Base-by-base conservation (phyloP, 2,329 filamentous ascomycete species). In the Fusarium sp. region DNA sequence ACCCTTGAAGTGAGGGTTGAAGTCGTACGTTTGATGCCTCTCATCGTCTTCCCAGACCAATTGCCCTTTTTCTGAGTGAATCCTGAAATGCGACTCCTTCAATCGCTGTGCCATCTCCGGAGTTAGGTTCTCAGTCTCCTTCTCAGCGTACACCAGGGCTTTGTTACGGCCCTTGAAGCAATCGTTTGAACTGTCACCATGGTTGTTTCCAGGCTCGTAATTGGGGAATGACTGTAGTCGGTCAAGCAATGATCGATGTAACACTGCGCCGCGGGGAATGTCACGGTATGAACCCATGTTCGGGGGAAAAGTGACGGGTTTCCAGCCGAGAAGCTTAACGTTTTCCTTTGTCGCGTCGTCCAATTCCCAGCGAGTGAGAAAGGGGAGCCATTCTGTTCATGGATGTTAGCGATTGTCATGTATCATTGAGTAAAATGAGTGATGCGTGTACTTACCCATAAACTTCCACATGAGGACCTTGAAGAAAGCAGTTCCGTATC, bases 401-500 rank as follows among this genome's bases (percentile, higher is more conserved):
- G 20, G 5, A 9, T n/a, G 58, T 63, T 30, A 32, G 59, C 59
- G 4, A 59, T 43, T 55, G 30, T 8, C n/a, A 20, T 27, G 8
- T 8, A 37, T 2, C 30, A 4, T 21, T 30, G n/a, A 50, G 9
- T 37, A 21, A 37, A 10, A 43, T 43, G 41, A 42, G 16, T 37
- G 41, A 43, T 23, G 54, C 4, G 3, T 21, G 20, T 2, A 4
- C 81, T 77, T 72, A 83, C 81, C 82, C 78, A 83, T 78, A 37
- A 82, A 77, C 46, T 80, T 82, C 82, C 82, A 83, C 13, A 83
- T 48, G 14, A 83, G 56, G 2, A 83, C 82, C 12, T 62, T 79
- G 62, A 80, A 77, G 59, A 83, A 79, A 11, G 75, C 76, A 1
- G 78, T 78, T 11, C 82, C 81, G 21, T 71, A 69, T 2, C 79